phyloP scores from a whole-genome alignment of 1,284 basidiomycete genomes.

The Limonomyces culmigenus region DNA sequence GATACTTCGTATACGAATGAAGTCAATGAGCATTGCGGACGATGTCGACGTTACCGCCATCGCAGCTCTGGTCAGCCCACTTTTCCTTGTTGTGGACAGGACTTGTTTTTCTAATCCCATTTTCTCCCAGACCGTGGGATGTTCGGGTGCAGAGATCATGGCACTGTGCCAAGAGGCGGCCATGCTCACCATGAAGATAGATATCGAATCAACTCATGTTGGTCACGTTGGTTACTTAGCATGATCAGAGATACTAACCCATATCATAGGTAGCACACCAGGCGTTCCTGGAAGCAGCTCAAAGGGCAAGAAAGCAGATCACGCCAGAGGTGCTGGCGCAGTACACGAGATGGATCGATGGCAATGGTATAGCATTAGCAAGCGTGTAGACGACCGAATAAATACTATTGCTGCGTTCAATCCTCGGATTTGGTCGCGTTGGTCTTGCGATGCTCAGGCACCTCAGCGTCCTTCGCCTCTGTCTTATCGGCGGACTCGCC shows the following conservation, averaged over 20 bases:
- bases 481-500: constrained; percentile 37
- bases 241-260: background rate
- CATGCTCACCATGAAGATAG: constrained; percentile 73
- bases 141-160: constrained; percentile 90
- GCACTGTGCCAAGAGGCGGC: constrained; percentile 95
- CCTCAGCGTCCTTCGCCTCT: constrained; percentile 34
- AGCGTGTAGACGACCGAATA: background rate
- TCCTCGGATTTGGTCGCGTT: background rate
- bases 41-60: constrained; percentile 55
- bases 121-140: constrained; percentile 65
- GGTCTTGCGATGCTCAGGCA: constrained; percentile 24
- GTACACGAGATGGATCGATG: background rate
- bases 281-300: constrained; percentile 68
- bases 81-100: constrained; percentile 5
- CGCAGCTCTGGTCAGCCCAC: constrained; percentile 47
- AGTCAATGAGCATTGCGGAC: constrained; percentile 66
- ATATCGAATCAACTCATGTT: constrained; percentile 33
- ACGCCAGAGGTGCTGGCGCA: constrained; percentile 56
- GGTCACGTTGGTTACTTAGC: constrained; percentile 3
- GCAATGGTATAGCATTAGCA: background rate
- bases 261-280: constrained; percentile 56
- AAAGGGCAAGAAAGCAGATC: constrained; percentile 64
- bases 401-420: background rate
- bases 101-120: background rate
- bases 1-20: constrained; percentile 67